Base-by-base conservation (phyloP, 768 basidiomycete genomes). In the Mrakia hoshinonis region DNA sequence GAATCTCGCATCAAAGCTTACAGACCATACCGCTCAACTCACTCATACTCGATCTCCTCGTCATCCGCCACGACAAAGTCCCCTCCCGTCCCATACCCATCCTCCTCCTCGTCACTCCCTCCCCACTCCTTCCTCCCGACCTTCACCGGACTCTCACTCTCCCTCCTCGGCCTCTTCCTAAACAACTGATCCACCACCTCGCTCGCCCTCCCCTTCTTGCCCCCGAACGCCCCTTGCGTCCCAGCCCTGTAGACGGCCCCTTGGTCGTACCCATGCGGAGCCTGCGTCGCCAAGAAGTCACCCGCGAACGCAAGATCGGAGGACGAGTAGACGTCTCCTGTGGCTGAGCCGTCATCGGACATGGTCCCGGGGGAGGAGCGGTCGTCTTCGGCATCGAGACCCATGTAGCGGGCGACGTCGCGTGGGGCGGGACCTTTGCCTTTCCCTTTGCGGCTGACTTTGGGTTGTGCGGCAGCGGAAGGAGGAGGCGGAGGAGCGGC, bases 271-370 rank as follows among this genome's bases (percentile, higher is more conserved):
- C 80, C 80, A 20, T 61, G 74, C 3, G 79, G 80, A 5, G 77
- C 79, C 74, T 81, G 80, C 12, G 79, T 81, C 3, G 80, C 75
- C 26, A 75, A 67, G 63, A 81, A 81, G 34, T 81, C n/a, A 12
- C 73, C 74, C 2, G 78, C 80, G 70, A 81, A 81, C 4, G 67
- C 67, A 2, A 75, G 74, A 61, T 80, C 79, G 0, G 77, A 76
- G 20, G 76, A 75, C 75, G 73, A 36, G 34, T 52, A 38, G 58
- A 61, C 36, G 38, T 67, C 55, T 34, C 58, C 48, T 38, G 38
- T 31, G 11, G 67, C 70, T 29, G 38, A 38, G n/a, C 47, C 55
- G 36, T 74, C 67, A 36, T 72, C 51, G 31, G 66, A 70, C 29
- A 61, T 34, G 20, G 39, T 46, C 48, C 38, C 47, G 24, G 29